Evolutionary conservation across 345 rosid species (phyloP).

Genomic region (Alliaria petiolata): DNA sequence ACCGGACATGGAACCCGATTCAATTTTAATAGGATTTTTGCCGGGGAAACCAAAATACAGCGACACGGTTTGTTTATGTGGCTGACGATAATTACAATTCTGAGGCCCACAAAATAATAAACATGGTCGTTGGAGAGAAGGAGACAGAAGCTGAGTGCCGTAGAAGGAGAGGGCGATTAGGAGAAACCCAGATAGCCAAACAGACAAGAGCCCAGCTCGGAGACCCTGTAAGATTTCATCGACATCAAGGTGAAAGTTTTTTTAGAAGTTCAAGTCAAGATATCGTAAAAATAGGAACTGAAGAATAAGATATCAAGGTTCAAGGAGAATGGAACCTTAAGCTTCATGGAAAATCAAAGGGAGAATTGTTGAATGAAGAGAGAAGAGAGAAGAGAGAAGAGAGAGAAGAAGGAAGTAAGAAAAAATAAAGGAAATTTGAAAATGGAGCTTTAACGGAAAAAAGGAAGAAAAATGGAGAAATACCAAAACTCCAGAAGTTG

Average conservation of each 20-base stretch:
- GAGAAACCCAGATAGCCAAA: slow-evolving; percentile 75
- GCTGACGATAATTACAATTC: no score
- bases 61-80: no score
- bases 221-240: slow-evolving; percentile 37
- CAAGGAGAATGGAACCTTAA: slow-evolving; percentile 32
- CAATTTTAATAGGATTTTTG: no score
- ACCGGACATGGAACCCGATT: no score
- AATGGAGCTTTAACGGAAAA: slow-evolving; percentile 54
- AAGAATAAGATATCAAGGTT: background rate
- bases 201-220: slow-evolving; percentile 52
- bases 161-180: slow-evolving; percentile 68
- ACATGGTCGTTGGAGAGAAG: slow-evolving; percentile 28
- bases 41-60: no score
- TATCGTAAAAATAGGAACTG: background rate
- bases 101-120: no score
- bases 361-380: background rate
- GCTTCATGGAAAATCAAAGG: slow-evolving; percentile 25
- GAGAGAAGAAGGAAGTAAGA: background rate
- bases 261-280: background rate
- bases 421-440: background rate
- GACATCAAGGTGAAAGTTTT: no score
- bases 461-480: slow-evolving; percentile 27
- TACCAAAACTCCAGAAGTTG: slow-evolving; percentile 4
- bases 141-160: slow-evolving; percentile 62
- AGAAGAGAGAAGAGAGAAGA: no score